Evolutionary conservation across 1,284 basidiomycete species (phyloP).

Genomic region (Malassezia dermatis): DNA sequence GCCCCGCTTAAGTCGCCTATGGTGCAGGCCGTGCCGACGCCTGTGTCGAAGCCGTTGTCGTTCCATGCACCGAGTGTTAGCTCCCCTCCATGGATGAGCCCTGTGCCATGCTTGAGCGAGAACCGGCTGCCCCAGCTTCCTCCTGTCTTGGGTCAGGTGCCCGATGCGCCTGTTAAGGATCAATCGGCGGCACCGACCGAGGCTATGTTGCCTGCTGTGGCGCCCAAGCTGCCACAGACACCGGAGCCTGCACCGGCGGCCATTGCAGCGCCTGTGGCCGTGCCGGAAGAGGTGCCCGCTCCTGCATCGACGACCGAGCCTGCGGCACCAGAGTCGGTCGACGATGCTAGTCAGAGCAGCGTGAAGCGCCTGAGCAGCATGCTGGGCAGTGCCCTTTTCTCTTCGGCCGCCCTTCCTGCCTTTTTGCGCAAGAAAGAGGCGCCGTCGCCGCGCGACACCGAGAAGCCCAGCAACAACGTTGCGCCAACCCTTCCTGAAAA

Average conservation of each 20-base stretch:
- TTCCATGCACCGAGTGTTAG: neutral
- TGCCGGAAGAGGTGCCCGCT: neutral
- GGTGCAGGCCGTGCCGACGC: neutral
- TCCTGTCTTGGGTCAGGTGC: neutral
- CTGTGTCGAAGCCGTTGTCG: neutral
- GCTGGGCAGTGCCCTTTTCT: neutral
- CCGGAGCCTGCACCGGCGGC: neutral
- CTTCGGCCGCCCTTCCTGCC: neutral
- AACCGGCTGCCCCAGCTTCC: neutral
- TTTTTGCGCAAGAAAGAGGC: neutral
- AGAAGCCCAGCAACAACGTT: neutral
- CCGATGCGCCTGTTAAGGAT: neutral
- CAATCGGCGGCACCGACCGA: neutral
- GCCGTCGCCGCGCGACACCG: neutral
- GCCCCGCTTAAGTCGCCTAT: neutral
- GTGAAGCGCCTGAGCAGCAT: neutral
- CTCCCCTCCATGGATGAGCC: neutral
- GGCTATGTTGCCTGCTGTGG: neutral
- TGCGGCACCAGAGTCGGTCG: neutral
- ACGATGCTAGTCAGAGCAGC: neutral
- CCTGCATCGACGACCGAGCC: neutral
- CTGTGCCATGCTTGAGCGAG: neutral
- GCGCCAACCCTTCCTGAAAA: neutral
- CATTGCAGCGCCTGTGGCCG: neutral
- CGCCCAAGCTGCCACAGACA: neutral